Evolutionary conservation across 306 rosid genomes (phyloP).

Genomic region (Pterocarpus macrocarpus): DNA sequence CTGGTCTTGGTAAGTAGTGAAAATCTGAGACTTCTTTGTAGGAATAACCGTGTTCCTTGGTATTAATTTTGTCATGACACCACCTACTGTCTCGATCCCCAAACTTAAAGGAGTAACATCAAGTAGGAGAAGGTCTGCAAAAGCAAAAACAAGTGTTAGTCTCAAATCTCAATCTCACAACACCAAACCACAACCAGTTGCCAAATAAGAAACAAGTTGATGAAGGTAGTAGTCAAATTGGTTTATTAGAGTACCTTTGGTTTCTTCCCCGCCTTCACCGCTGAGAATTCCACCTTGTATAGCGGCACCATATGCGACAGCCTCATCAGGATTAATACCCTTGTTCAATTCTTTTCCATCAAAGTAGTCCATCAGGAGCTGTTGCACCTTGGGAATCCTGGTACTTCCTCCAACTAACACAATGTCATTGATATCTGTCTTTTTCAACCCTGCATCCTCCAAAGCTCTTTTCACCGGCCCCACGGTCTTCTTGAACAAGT

Average conservation of each 20-base stretch:
- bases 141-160: neutral
- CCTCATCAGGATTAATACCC: slow-evolving; percentile 73
- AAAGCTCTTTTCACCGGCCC: slow-evolving; percentile 65
- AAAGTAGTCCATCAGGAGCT: slow-evolving; percentile 61
- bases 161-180: neutral
- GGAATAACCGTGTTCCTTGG: slow-evolving; percentile 67
- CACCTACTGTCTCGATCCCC: slow-evolving; percentile 69
- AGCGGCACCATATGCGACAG: slow-evolving; percentile 69
- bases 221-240: neutral
- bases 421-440: slow-evolving; percentile 58
- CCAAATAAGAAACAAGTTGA: neutral
- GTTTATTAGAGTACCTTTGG: slow-evolving; percentile 44
- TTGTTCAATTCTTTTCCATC: slow-evolving; percentile 70
- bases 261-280: slow-evolving; percentile 58
- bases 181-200: too few species aligned
- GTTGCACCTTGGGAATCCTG: slow-evolving; percentile 67
- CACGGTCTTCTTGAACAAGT: slow-evolving; percentile 69
- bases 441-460: slow-evolving; percentile 60
- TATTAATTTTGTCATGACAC: slow-evolving; percentile 70
- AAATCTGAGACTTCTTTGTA: slow-evolving; percentile 62
- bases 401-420: slow-evolving; percentile 71
- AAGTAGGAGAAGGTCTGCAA: slow-evolving; percentile 55
- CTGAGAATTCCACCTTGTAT: slow-evolving; percentile 66
- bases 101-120: slow-evolving; percentile 67
- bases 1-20: slow-evolving; percentile 68